Evolutionary conservation across 306 rosid species (phyloP).

Genomic region (Betula pendula): DNA sequence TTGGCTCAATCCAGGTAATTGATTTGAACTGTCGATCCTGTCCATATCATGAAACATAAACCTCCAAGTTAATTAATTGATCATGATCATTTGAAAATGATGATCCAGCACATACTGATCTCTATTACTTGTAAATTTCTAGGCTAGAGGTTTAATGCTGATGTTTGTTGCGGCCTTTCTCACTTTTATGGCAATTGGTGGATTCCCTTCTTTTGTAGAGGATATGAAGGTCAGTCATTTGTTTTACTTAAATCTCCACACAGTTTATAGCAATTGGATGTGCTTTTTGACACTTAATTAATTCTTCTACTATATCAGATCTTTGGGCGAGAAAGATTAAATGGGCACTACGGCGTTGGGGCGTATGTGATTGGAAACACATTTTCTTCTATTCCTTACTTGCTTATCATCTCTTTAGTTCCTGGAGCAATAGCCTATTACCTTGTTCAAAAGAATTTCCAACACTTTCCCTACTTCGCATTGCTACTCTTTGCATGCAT

Average conservation of each 20-base stretch:
- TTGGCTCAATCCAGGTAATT: conserved; percentile 46
- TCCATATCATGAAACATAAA: neutral
- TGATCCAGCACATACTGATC: neutral
- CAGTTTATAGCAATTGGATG: no score
- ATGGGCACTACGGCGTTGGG: conserved; percentile 56
- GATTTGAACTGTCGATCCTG: neutral
- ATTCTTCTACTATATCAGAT: conserved; percentile 27
- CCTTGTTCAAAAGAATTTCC: conserved; percentile 41
- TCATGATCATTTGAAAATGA: neutral
- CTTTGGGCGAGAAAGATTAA: conserved; percentile 53
- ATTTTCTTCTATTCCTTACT: conserved; percentile 46
- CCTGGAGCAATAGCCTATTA: conserved; percentile 51
- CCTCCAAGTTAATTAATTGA: neutral
- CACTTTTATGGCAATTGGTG: conserved; percentile 70
- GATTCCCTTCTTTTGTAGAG: conserved; percentile 81
- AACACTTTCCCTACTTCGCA: conserved; percentile 42
- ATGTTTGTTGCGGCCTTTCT: conserved; percentile 59
- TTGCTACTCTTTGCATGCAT: conserved; percentile 36
- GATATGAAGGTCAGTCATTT: conserved; percentile 63
- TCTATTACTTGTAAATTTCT: conserved; percentile 14
- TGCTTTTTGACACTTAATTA: neutral
- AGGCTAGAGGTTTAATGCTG: conserved; percentile 70
- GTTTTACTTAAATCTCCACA: no score
- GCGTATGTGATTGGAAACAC: conserved; percentile 50
- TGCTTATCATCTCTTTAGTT: conserved; percentile 45